Percentiles rank a stretch among this genome's conserved stretches.
Evolutionary conservation across 306 rosid genomes (phyloP).

Genomic region (Cucurbita pepo): DNA sequence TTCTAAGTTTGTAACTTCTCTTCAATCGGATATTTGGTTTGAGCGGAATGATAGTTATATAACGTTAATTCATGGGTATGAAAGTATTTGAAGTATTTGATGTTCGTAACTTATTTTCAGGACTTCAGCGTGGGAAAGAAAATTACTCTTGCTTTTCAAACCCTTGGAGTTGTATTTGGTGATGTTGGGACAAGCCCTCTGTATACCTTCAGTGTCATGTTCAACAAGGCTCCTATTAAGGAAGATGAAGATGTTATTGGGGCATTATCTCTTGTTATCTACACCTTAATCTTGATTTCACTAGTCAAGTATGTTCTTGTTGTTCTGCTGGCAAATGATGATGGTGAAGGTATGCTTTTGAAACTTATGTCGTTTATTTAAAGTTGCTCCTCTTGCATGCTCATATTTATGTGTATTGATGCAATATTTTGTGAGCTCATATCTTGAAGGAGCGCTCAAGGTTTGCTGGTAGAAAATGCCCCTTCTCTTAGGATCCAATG

Average conservation of each 20-base stretch:
- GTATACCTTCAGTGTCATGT: conserved; percentile 90
- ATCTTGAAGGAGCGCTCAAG: not conserved
- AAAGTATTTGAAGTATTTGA: not conserved
- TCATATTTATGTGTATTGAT: not conserved
- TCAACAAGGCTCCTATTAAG: conserved; percentile 77
- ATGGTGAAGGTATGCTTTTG: conserved; percentile 69
- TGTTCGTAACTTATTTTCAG: conserved; percentile 26
- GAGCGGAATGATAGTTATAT: not conserved
- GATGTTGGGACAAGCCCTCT: conserved; percentile 98
- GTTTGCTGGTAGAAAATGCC: not conserved
- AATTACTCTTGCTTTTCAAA: conserved; percentile 63
- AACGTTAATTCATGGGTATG: not conserved
- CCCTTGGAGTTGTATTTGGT: conserved; percentile 97
- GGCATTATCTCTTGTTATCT: conserved; percentile 77
- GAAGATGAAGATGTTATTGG: conserved; percentile 83
- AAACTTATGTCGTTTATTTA: not conserved
- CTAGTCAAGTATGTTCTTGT: conserved; percentile 83
- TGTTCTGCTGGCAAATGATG: conserved; percentile 93
- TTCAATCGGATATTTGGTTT: not conserved
- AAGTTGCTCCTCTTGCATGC: not conserved
- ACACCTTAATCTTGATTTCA: conserved; percentile 86
- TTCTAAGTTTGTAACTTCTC: not conserved
- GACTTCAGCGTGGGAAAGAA: conserved; percentile 57
- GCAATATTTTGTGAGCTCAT: not conserved
- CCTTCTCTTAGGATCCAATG: not conserved